Evolutionary conservation across 148 eudicot species (phyloP).

Genomic region (Cornus florida): DNA sequence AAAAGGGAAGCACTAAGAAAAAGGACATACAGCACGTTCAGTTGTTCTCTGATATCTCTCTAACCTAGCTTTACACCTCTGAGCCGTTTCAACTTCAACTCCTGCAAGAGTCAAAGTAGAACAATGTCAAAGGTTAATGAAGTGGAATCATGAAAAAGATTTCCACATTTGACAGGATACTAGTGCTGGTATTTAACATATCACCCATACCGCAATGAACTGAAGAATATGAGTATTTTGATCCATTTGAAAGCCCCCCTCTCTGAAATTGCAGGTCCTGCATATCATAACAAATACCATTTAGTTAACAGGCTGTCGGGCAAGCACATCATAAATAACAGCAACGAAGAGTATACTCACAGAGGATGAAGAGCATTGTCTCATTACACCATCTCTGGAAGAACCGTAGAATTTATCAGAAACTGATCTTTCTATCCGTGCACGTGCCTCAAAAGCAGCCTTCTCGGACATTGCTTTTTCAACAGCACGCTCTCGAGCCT

Average conservation of each 20-base stretch:
- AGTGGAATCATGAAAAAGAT: not conserved
- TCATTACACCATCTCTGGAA: slow-evolving; percentile 47
- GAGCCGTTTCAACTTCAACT: slow-evolving; percentile 72
- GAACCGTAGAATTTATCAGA: slow-evolving; percentile 56
- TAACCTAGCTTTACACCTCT: slow-evolving; percentile 94
- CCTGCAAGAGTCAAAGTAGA: slow-evolving; percentile 26
- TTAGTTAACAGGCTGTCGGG: slow-evolving; percentile 15
- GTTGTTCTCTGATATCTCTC: slow-evolving; percentile 96
- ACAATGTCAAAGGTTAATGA: not conserved
- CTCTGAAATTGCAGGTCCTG: slow-evolving; percentile 41
- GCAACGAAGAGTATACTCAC: slow-evolving; percentile 48
- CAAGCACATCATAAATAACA: slow-evolving; percentile 4
- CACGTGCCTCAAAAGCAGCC: slow-evolving; percentile 50
- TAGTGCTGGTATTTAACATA: not conserved
- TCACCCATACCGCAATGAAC: slow-evolving; percentile 41
- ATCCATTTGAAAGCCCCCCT: slow-evolving; percentile 28
- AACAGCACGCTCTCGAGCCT: slow-evolving; percentile 73
- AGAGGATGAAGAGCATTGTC: slow-evolving; percentile 51
- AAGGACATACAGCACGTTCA: slow-evolving; percentile 83
- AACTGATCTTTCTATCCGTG: slow-evolving; percentile 54
- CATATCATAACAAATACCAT: slow-evolving; percentile 7
- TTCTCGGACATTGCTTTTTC: slow-evolving; percentile 70
- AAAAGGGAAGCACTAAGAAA: not conserved
- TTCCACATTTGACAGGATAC: not conserved
- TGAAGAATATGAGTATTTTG: slow-evolving; percentile 31